A percentile compares a stretch with the other conserved stretches of the same genome.
Conservation (phyloP, 805 yeast genomes). For the Candida palmyrensis region DNA sequence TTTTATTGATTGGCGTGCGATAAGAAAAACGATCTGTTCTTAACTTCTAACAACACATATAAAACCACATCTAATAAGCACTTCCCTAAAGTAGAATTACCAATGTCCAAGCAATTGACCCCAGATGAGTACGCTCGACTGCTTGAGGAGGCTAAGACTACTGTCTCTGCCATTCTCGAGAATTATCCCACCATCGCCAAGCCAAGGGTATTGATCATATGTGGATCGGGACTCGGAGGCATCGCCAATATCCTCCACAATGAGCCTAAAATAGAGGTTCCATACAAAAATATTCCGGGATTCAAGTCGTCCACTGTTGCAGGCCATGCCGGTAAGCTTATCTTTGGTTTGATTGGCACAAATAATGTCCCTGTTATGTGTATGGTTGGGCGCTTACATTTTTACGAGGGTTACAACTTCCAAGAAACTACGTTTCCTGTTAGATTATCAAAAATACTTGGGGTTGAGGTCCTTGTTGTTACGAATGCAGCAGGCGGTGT, state of each 20-base stretch:
- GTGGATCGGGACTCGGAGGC: conserved; percentile 95
- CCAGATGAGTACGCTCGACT: conserved; percentile 12
- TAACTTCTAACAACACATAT: no score
- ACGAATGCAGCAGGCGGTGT: conserved; percentile 98
- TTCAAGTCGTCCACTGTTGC: conserved; percentile 78
- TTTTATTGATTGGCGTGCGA: conserved; percentile 2
- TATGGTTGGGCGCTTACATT: conserved; percentile 91
- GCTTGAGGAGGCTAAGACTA: conserved; percentile 7
- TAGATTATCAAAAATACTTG: conserved; percentile 64
- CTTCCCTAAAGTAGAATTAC: conserved; percentile 5
- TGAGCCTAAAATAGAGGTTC: conserved; percentile 43
- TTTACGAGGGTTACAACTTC: conserved; percentile 87
- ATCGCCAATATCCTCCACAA: conserved; percentile 52
- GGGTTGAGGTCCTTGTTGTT: conserved; percentile 59
- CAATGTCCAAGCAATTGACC: no score
- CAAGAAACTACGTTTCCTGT: conserved; percentile 82
- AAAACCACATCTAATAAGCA: no score
- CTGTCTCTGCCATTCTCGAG: conserved; percentile 3
- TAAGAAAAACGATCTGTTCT: neutral
- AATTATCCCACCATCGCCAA: conserved; percentile 9
- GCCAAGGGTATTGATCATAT: conserved; percentile 74
- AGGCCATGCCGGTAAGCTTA: conserved; percentile 82
- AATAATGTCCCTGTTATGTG: conserved; percentile 76
- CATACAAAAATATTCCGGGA: conserved; percentile 72
- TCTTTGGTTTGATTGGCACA: conserved; percentile 71